Evolutionary conservation across 805 yeast species (phyloP).

Genomic region (Torulaspora gathmanii): DNA sequence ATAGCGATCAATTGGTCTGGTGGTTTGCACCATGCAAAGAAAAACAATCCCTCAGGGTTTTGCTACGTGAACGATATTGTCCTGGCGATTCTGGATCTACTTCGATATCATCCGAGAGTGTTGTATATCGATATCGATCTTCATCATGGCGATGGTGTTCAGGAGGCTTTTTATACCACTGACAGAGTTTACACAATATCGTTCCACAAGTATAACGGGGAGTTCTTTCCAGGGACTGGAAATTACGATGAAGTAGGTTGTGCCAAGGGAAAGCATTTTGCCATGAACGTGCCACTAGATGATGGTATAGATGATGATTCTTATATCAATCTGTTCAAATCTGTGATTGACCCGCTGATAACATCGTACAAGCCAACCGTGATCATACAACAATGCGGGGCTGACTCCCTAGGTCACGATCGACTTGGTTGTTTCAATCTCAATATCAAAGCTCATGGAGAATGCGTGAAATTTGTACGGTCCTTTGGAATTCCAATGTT

Average conservation of each 20-base stretch:
- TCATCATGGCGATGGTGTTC: conserved; percentile 95
- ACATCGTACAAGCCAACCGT: conserved; percentile 89
- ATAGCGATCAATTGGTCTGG: conserved; percentile 93
- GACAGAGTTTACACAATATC: conserved; percentile 89
- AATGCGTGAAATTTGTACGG: conserved; percentile 84
- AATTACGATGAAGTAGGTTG: conserved; percentile 79
- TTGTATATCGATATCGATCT: conserved; percentile 85
- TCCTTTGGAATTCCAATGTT: conserved; percentile 83
- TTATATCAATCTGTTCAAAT: conserved; percentile 45
- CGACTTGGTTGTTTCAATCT: conserved; percentile 92
- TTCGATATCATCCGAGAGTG: conserved; percentile 81
- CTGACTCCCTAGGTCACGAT: conserved; percentile 94
- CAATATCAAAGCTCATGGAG: conserved; percentile 92
- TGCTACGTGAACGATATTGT: conserved; percentile 90
- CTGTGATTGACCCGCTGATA: conserved; percentile 86
- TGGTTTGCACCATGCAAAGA: conserved; percentile 90
- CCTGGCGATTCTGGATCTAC: conserved; percentile 69
- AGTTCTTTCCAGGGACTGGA: conserved; percentile 92
- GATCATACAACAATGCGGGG: conserved; percentile 97
- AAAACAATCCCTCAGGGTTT: conserved; percentile 84
- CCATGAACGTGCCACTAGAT: conserved; percentile 79
- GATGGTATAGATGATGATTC: conserved; percentile 91
- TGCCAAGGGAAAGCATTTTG: conserved; percentile 75
- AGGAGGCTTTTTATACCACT: conserved; percentile 88
- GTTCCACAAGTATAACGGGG: conserved; percentile 85